phyloP scores from a whole-genome alignment of 352 stramenopile species.

The Globisporangium heterothallicum region DNA sequence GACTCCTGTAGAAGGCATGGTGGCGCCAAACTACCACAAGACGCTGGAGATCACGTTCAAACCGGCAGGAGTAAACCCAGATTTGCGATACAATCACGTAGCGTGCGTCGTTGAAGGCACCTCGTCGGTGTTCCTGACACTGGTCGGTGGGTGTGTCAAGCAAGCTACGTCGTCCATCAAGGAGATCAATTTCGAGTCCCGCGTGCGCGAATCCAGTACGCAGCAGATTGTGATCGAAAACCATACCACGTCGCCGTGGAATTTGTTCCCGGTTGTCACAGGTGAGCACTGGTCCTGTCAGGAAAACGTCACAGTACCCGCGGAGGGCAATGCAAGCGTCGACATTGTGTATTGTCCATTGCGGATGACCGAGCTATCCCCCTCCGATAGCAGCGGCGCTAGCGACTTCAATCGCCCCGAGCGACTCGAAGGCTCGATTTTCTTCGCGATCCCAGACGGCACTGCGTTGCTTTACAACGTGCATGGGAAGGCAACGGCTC shows the following conservation, averaged over 20 bases:
- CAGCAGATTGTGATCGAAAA: conserved; percentile 82
- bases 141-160: conserved; percentile 83
- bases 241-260: conserved; percentile 73
- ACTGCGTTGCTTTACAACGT: conserved; percentile 86
- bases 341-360: conserved; percentile 78
- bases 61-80: conserved; percentile 62
- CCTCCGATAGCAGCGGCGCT: neutral
- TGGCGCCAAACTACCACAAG: conserved; percentile 84
- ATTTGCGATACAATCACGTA: conserved; percentile 87
- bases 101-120: conserved; percentile 59
- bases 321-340: conserved; percentile 53
- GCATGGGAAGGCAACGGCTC: conserved; percentile 60
- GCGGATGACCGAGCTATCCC: conserved; percentile 61
- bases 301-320: conserved; percentile 77
- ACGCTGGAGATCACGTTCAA: conserved; percentile 90
- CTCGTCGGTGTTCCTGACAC: conserved; percentile 55
- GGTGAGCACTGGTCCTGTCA: conserved; percentile 84
- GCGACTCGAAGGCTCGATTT: conserved; percentile 77
- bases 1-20: conserved; percentile 67
- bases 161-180: conserved; percentile 86
- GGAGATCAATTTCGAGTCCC: conserved; percentile 79
- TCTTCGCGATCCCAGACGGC: conserved; percentile 89
- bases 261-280: conserved; percentile 82
- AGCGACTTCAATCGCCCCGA: conserved; percentile 32
- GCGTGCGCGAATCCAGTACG: conserved; percentile 58